These are phyloP conservation scores for Echites panduratus DNA, from an alignment of 257 asterid species.

Conservation along the genomic window DNA sequence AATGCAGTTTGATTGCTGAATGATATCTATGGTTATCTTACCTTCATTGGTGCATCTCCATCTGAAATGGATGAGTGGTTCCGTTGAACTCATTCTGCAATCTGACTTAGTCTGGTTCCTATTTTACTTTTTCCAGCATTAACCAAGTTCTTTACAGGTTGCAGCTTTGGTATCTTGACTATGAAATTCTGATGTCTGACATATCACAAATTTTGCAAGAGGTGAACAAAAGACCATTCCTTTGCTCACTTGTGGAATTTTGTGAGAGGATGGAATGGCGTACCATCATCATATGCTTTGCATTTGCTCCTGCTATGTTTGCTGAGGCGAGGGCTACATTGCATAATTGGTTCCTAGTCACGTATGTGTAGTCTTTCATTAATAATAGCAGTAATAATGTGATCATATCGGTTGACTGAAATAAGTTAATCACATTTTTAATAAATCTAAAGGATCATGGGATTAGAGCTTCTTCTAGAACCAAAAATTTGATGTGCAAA, in stretches of 20 bases:
- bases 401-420: background rate
- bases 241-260: conserved; percentile 42
- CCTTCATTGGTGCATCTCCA: background rate
- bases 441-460: background rate
- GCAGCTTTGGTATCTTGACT: conserved; percentile 65
- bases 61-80: background rate
- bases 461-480: conserved; percentile 3
- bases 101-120: background rate
- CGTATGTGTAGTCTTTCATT: conserved; percentile 37
- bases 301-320: conserved; percentile 57
- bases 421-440: background rate
- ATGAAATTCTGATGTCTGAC: conserved; percentile 52
- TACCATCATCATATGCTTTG: conserved; percentile 50
- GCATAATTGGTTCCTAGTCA: conserved; percentile 64
- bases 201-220: conserved; percentile 51
- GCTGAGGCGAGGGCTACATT: conserved; percentile 60
- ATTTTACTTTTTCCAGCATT: background rate
- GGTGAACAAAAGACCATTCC: conserved; percentile 43
- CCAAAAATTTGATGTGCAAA: background rate
- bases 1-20: background rate
- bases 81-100: background rate
- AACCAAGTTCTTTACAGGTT: conserved; percentile 45
- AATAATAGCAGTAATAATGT: background rate
- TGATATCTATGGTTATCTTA: background rate
- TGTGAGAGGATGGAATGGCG: conserved; percentile 62